Evolutionary conservation across 176 grass and related monocot species (phyloP), one percentile per base, ranked within the genome.

Genomic region (Pharus latifolius): DNA sequence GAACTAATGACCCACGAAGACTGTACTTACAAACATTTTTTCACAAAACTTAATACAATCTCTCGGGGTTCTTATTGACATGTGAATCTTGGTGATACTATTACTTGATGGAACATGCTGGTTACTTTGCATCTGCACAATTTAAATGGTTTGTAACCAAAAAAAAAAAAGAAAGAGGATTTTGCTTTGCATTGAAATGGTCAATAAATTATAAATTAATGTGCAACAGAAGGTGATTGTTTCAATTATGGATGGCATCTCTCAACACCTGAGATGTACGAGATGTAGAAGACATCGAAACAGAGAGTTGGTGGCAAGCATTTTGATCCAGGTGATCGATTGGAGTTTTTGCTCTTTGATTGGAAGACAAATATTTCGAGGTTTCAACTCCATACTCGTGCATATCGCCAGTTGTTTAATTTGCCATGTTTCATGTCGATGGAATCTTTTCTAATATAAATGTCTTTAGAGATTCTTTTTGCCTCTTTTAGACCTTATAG

Each of bases 221-320:
- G n/a, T n/a, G n/a, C n/a, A n/a, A n/a, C n/a, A 17, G 4, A 25
- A 23, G 25, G 14, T 30, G 40, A 67, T 69, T 20, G 18, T 10
- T 12, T 8, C 43, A 62, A 18, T 19, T 10, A 65, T 32, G 49
- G 33, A 32, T 32, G 18, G 13, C 53, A 60, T 46, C 47, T 71
- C 46, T 46, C 31, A 32, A 10, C 71, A 76, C 33, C 71, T 76
- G 72, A 69, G 80, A 45, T 28, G 71, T 10, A 22, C 17, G 44
- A 50, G 14, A 43, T 38, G 51, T 18, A 25, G 70, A 67, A 1
- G 78, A 40, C 78, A 74, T 13, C 9, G 8, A 14, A 1, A 22
- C 42, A 67, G 43, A 62, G 15, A 6, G 38, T 38, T 56, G 49
- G 62, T 37, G 9, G 40, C 14, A 26, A 15, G 30, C 57, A 57